Conservation (phyloP, 345 rosid species). For the Syzygium aqueum region DNA sequence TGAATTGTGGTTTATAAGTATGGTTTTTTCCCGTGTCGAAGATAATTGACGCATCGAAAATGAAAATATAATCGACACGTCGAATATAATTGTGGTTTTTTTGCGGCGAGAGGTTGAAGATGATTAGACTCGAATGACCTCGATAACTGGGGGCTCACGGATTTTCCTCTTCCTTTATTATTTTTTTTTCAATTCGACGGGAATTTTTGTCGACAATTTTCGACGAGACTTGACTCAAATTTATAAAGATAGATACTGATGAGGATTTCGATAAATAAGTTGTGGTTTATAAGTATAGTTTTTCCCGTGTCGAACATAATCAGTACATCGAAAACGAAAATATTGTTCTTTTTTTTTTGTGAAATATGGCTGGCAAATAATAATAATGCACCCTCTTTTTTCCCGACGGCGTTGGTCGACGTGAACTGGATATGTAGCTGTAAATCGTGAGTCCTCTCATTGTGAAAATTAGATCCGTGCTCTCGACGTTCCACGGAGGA, state of each 20-base stretch:
- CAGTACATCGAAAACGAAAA: no score
- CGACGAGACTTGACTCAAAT: background rate
- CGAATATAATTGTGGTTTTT: no score
- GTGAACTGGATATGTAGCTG: background rate
- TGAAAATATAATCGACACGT: no score
- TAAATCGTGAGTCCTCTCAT: background rate
- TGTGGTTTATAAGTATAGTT: background rate
- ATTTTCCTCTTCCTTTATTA: background rate
- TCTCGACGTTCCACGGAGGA: background rate
- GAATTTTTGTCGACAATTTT: background rate
- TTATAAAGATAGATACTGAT: accelerated
- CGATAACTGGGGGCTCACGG: no score
- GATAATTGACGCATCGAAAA: no score
- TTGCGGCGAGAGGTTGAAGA: no score
- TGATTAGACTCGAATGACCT: no score
- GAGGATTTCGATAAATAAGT: background rate
- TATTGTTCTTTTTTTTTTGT: no score
- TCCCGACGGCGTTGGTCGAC: accelerated
- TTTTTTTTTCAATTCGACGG: background rate
- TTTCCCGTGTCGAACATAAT: background rate
- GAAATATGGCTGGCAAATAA: no score
- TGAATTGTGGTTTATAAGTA: no score
- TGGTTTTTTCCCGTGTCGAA: no score
- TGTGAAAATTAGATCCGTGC: background rate
- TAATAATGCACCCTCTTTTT: no score